These are phyloP conservation scores for Penicillium capsulatum DNA, from an alignment of 2,329 filamentous ascomycete genomes.

Conservation along the genomic window DNA sequence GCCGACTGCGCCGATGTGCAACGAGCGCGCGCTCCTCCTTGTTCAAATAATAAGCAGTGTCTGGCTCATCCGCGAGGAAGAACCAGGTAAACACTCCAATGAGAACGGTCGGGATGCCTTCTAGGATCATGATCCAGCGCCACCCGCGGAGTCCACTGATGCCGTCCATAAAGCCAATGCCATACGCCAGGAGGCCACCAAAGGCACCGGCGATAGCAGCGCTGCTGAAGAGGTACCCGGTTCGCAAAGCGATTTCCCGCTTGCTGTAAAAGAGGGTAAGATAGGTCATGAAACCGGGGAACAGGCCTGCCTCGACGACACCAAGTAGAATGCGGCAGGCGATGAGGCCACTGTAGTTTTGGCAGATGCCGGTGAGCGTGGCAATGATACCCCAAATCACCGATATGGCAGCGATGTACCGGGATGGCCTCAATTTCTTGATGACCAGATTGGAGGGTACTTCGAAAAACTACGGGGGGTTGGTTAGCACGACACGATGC, in stretches of 20 bases:
- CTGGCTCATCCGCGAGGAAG: slow-evolving; percentile 62
- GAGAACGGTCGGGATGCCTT: slow-evolving; percentile 55
- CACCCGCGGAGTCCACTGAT: slow-evolving; percentile 61
- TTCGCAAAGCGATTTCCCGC: slow-evolving; percentile 65
- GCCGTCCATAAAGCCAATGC: slow-evolving; percentile 69
- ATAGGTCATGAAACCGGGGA: slow-evolving; percentile 64
- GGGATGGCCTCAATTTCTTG: slow-evolving; percentile 58
- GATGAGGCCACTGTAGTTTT: slow-evolving; percentile 62
- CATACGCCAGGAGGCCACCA: slow-evolving; percentile 69
- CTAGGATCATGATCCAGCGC: slow-evolving; percentile 64
- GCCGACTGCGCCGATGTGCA: slow-evolving; percentile 45
- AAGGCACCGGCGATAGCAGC: slow-evolving; percentile 67
- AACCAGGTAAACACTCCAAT: slow-evolving; percentile 55
- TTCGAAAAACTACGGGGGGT: slow-evolving; percentile 48
- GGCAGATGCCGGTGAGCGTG: slow-evolving; percentile 58
- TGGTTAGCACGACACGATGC: slow-evolving; percentile 7
- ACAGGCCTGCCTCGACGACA: slow-evolving; percentile 64
- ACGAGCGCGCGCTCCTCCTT: slow-evolving; percentile 59
- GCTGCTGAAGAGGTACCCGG: slow-evolving; percentile 63
- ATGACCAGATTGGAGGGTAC: slow-evolving; percentile 63
- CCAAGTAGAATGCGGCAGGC: slow-evolving; percentile 66
- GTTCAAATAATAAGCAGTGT: slow-evolving; percentile 59
- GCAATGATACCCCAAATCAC: slow-evolving; percentile 55
- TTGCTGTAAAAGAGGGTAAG: slow-evolving; percentile 74
- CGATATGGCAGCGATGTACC: slow-evolving; percentile 55